A percentile compares a stretch with the other conserved stretches of the same genome.
phyloP scores from a whole-genome alignment of 2,329 filamentous ascomycete genomes.

The Botrytis fabae region DNA sequence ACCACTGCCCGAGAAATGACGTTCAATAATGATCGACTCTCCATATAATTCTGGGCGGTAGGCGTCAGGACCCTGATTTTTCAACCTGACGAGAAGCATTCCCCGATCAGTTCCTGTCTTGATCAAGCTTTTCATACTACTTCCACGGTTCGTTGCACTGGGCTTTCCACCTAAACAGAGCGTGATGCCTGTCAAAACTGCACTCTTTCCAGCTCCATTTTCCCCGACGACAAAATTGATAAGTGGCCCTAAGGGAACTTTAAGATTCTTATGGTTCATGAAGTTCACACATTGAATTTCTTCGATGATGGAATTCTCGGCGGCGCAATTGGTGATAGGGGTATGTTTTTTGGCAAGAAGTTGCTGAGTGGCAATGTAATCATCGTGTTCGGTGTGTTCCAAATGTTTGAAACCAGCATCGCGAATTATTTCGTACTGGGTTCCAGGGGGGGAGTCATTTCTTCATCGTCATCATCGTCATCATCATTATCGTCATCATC shows the following conservation, averaged over 20 bases:
- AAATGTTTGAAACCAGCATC: conserved; percentile 61
- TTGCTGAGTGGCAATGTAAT: conserved; percentile 61
- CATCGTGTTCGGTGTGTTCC: conserved; percentile 57
- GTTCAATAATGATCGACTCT: conserved; percentile 83
- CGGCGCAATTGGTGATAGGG: conserved; percentile 68
- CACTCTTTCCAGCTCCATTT: conserved; percentile 97
- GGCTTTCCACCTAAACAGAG: conserved; percentile 95
- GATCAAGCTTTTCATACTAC: conserved; percentile 85
- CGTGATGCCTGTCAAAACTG: conserved; percentile 87
- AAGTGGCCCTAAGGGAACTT: conserved; percentile 82
- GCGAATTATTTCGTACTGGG: conserved; percentile 62
- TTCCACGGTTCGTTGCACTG: conserved; percentile 86
- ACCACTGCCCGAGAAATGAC: conserved; percentile 70
- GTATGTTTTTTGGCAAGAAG: conserved; percentile 50
- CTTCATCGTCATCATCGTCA: conserved; percentile 32
- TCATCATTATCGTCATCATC: conserved; percentile 40
- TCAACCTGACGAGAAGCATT: conserved; percentile 79
- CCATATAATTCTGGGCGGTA: conserved; percentile 84
- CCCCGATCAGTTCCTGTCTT: conserved; percentile 82
- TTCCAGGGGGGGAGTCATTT: conserved; percentile 44
- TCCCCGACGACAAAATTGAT: conserved; percentile 99
- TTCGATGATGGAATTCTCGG: conserved; percentile 85
- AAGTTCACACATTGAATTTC: conserved; percentile 87
- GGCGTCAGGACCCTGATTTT: conserved; percentile 83
- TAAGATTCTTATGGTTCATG: conserved; percentile 88